These are phyloP conservation scores for Linnemannia elongata DNA, from an alignment of 192 early-diverging fungal genomes.

Conservation along the genomic window DNA sequence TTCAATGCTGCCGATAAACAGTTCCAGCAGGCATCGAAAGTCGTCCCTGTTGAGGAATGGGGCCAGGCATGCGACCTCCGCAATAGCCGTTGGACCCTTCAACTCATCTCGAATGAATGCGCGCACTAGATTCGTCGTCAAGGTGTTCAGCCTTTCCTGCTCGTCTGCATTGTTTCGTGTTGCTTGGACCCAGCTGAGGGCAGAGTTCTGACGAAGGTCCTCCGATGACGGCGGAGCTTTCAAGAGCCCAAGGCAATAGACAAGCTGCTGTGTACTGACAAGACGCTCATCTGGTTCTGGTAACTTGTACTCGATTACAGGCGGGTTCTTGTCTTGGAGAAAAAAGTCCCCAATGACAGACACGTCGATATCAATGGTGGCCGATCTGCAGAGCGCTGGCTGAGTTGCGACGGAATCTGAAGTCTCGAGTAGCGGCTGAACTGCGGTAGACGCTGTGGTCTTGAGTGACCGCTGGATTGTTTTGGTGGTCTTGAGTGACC, in stretches of 20 bases:
- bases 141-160: background rate
- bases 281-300: constrained; percentile 6
- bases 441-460: too few relatives aligned
- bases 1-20: background rate
- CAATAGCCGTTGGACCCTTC: background rate
- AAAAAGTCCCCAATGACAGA: too few relatives aligned
- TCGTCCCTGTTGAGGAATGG: background rate
- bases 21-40: background rate
- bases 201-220: background rate
- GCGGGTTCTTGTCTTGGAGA: background rate
- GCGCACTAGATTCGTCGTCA: background rate
- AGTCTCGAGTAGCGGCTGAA: too few relatives aligned
- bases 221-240: background rate
- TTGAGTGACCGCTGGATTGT: too few relatives aligned
- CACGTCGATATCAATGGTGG: too few relatives aligned
- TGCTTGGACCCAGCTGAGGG: too few relatives aligned
- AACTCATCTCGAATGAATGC: constrained; percentile 4
- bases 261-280: background rate
- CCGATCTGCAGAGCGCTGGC: too few relatives aligned
- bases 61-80: background rate
- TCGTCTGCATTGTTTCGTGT: background rate
- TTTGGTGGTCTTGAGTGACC: too few relatives aligned
- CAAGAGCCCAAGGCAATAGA: background rate
- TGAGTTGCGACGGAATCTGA: too few relatives aligned
- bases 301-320: background rate